A percentile compares a stretch with the other conserved stretches of the same genome.
Conservation (phyloP, 225 moss, liverwort and hornwort species). For the Sphagnum tenellum region DNA sequence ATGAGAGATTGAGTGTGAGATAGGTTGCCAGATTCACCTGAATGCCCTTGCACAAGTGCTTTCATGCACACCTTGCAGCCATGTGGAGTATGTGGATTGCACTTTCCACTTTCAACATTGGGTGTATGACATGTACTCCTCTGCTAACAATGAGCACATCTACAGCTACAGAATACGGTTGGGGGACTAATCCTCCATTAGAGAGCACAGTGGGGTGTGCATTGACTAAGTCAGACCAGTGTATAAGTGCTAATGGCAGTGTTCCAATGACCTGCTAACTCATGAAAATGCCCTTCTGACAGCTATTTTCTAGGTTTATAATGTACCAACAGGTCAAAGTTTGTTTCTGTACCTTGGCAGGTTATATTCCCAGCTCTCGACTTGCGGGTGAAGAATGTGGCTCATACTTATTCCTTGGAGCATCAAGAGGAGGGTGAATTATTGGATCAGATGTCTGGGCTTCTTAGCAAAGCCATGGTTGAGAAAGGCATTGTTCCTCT, state of each 20-base stretch:
- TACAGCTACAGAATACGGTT: too few relatives aligned
- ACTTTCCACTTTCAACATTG: neutral
- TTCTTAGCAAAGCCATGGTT: constrained; percentile 48
- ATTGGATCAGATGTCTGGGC: constrained; percentile 83
- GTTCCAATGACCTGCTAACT: too few relatives aligned
- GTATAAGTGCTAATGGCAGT: too few relatives aligned
- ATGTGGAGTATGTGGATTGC: neutral
- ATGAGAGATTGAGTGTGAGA: too few relatives aligned
- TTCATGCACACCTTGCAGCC: too few relatives aligned
- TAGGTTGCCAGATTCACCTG: too few relatives aligned
- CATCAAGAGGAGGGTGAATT: constrained; percentile 76
- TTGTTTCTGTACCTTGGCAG: constrained; percentile 20
- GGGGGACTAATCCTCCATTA: neutral
- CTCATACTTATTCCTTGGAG: constrained; percentile 83
- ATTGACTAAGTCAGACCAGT: too few relatives aligned
- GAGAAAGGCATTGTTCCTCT: constrained; percentile 61
- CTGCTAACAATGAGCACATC: too few relatives aligned
- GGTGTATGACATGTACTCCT: neutral
- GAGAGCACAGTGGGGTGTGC: too few relatives aligned
- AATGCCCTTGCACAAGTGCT: too few relatives aligned
- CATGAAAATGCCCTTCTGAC: too few relatives aligned
- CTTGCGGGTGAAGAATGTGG: constrained; percentile 93
- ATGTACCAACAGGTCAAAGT: neutral
- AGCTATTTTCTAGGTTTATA: neutral
- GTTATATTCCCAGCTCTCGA: constrained; percentile 93